Conservation (phyloP, 345 rosid genomes). For the Viola odorata region DNA sequence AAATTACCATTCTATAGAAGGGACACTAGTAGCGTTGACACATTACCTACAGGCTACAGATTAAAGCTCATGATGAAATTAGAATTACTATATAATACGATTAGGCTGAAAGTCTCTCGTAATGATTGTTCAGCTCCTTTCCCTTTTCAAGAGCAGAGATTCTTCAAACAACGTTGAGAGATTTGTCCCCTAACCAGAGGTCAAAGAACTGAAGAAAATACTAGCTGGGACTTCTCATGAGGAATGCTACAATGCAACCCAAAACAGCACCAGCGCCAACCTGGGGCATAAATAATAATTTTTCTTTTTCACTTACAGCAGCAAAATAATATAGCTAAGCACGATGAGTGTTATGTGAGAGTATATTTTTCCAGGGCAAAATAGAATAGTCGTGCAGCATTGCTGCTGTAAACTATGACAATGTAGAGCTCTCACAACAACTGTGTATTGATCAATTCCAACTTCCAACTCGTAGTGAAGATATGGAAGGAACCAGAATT, state of each 20-base stretch:
- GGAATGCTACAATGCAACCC: constrained; percentile 42
- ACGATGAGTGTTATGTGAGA: background rate
- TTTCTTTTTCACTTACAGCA: background rate
- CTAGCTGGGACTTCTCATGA: constrained; percentile 35
- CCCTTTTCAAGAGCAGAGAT: background rate
- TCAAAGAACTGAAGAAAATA: too few species aligned
- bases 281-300: constrained; percentile 22
- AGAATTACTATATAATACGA: too few species aligned
- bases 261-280: constrained; percentile 48
- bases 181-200: background rate
- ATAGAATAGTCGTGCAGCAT: background rate
- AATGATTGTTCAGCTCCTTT: background rate
- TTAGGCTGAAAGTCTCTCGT: too few species aligned
- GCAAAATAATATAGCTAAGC: background rate
- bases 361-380: background rate
- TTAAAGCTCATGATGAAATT: too few species aligned
- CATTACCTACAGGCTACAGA: too few species aligned
- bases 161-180: background rate
- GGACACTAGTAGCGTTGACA: too few species aligned
- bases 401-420: background rate
- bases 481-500: too few species aligned
- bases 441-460: background rate
- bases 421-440: background rate
- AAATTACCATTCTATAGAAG: too few species aligned
- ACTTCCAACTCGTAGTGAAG: background rate